A percentile compares a stretch with the other conserved stretches of the same genome.
These are phyloP conservation scores for Bifiguratus adelaidae DNA, from an alignment of 192 early-diverging fungal species.

Conservation along the genomic window DNA sequence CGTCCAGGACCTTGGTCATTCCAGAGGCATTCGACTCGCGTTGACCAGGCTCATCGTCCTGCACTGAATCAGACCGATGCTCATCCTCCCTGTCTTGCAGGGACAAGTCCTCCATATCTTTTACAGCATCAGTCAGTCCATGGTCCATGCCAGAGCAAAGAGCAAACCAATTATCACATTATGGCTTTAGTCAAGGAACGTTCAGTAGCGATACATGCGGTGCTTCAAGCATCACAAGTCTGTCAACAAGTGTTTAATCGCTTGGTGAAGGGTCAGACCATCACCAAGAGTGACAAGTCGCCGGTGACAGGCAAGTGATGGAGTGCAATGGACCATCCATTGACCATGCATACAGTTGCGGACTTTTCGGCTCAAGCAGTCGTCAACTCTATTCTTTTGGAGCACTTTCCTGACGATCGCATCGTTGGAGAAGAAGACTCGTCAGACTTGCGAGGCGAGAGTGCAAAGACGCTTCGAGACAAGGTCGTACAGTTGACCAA, in stretches of 20 bases:
- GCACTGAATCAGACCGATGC: no score
- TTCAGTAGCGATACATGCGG: slow-evolving; percentile 79
- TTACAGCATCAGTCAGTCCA: no score
- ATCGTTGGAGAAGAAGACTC: slow-evolving; percentile 97
- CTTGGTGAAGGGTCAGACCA: slow-evolving; percentile 69
- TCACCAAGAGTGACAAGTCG: slow-evolving; percentile 90
- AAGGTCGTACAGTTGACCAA: slow-evolving; percentile 81
- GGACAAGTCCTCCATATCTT: no score
- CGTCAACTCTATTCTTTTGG: slow-evolving; percentile 69
- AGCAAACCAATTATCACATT: no score
- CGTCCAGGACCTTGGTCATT: no score
- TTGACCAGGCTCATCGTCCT: no score
- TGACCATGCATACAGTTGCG: slow-evolving; percentile 46
- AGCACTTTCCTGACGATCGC: slow-evolving; percentile 76
- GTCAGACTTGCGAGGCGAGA: slow-evolving; percentile 69
- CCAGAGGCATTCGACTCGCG: no score
- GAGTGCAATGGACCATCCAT: neutral
- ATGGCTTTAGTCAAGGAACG: slow-evolving; percentile 59
- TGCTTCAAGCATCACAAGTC: slow-evolving; percentile 76
- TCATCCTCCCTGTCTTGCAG: no score
- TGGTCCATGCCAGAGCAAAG: no score
- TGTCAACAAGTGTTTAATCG: slow-evolving; percentile 83
- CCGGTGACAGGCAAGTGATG: slow-evolving; percentile 76
- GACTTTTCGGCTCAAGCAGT: slow-evolving; percentile 96
- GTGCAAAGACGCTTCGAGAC: slow-evolving; percentile 45